These are phyloP conservation scores for Scutellaria barbata DNA, from an alignment of 257 asterid species.

Conservation along the genomic window DNA sequence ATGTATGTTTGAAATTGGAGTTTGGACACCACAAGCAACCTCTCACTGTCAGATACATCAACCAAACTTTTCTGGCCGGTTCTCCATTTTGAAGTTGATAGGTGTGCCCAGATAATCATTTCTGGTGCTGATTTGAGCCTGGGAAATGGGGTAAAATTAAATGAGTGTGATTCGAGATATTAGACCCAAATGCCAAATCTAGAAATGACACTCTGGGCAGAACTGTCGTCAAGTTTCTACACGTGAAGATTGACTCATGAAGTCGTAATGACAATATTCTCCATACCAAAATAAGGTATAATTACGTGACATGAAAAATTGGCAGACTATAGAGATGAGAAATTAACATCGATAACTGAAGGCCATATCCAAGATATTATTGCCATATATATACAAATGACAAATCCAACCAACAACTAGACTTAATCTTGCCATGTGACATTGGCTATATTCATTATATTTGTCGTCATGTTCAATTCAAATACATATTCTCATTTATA, in stretches of 20 bases:
- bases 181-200: background rate
- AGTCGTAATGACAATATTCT: conserved; percentile 11
- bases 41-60: conserved; percentile 26
- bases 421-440: too few species aligned
- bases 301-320: background rate
- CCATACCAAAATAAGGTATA: conserved; percentile 1
- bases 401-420: conserved; percentile 12
- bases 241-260: background rate
- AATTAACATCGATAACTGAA: background rate
- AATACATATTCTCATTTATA: too few species aligned
- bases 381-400: conserved; percentile 10
- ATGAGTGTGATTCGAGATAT: conserved; percentile 13
- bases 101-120: conserved; percentile 39
- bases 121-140: conserved; percentile 59
- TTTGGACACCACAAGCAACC: conserved; percentile 35
- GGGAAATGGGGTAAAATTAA: conserved; percentile 26
- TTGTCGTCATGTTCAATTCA: too few species aligned
- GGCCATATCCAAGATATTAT: too few species aligned
- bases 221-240: background rate
- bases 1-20: conserved; percentile 34
- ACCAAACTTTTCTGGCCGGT: conserved; percentile 33
- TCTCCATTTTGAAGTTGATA: conserved; percentile 30
- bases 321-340: background rate
- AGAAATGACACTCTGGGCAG: background rate
- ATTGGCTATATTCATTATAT: too few species aligned